phyloP scores from a whole-genome alignment of 1,284 basidiomycete genomes.

The Ustilago sp. region DNA sequence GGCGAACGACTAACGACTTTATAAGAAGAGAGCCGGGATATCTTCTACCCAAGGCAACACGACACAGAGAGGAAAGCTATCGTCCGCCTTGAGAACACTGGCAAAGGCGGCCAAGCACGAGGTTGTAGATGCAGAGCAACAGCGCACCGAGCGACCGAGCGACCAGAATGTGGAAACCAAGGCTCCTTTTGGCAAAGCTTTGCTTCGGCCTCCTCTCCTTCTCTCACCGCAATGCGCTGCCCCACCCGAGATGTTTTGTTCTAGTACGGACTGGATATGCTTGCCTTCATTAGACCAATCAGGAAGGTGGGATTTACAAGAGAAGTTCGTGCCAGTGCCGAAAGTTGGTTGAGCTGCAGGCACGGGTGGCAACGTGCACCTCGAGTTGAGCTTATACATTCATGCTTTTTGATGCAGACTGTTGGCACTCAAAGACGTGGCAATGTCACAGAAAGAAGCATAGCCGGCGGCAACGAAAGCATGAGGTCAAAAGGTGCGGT shows the following conservation, averaged over 20 bases:
- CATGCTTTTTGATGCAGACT: no score
- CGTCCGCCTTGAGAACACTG: no score
- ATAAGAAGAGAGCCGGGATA: not conserved
- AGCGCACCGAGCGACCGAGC: no score
- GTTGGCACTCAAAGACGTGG: not conserved
- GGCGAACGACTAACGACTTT: not conserved
- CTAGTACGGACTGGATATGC: not conserved
- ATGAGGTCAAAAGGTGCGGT: not conserved
- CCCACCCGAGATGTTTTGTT: not conserved
- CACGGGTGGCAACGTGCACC: slow-evolving; percentile 26
- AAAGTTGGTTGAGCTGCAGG: slow-evolving; percentile 4
- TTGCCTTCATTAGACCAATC: slow-evolving; percentile 4
- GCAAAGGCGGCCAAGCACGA: not conserved
- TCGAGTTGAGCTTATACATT: no score
- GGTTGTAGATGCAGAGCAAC: not conserved
- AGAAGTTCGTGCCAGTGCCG: not conserved
- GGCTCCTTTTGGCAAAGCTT: no score
- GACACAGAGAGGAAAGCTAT: no score
- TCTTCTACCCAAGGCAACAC: no score
- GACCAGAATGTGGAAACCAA: no score
- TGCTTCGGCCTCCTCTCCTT: no score
- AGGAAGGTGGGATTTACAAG: slow-evolving; percentile 10
- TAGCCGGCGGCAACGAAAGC: not conserved
- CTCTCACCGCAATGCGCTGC: not conserved
- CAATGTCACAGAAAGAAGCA: slow-evolving; percentile 1